Evolutionary conservation across 1,284 basidiomycete species (phyloP).

Genomic region (Cryptococcus neoformans): DNA sequence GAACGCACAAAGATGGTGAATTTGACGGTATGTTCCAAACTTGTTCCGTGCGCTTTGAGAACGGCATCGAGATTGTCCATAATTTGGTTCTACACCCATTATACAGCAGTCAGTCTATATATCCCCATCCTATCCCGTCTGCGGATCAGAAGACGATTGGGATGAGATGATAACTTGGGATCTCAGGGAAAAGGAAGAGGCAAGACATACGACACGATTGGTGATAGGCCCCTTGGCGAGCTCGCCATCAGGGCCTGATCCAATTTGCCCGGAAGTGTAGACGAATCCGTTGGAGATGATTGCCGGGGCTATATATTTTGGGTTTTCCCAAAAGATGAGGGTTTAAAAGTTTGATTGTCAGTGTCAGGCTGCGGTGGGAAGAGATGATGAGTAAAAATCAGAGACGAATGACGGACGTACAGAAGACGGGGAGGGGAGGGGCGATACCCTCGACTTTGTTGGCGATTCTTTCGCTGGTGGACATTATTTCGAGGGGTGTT

Average conservation of each 20-base stretch:
- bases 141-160: not conserved
- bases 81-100: conserved; percentile 53
- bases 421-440: conserved; percentile 52
- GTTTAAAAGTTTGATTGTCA: no score
- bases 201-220: conserved; percentile 55
- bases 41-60: conserved; percentile 60
- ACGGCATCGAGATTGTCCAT: conserved; percentile 60
- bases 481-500: conserved; percentile 6
- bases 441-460: conserved; percentile 37
- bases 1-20: conserved; percentile 57
- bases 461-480: conserved; percentile 14
- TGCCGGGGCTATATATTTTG: conserved; percentile 30
- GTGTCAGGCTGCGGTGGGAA: no score
- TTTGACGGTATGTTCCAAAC: conserved; percentile 60
- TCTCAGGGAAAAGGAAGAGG: not conserved
- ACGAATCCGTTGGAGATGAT: conserved; percentile 54
- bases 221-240: conserved; percentile 58
- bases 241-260: conserved; percentile 54
- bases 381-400: no score
- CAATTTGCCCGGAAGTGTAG: conserved; percentile 62
- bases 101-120: not conserved
- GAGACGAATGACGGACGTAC: conserved; percentile 24
- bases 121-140: not conserved
- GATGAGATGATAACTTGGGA: not conserved
- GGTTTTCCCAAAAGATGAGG: no score